Evolutionary conservation across 2,329 filamentous ascomycete species (phyloP).

Genomic region (Penicillium frequentans): DNA sequence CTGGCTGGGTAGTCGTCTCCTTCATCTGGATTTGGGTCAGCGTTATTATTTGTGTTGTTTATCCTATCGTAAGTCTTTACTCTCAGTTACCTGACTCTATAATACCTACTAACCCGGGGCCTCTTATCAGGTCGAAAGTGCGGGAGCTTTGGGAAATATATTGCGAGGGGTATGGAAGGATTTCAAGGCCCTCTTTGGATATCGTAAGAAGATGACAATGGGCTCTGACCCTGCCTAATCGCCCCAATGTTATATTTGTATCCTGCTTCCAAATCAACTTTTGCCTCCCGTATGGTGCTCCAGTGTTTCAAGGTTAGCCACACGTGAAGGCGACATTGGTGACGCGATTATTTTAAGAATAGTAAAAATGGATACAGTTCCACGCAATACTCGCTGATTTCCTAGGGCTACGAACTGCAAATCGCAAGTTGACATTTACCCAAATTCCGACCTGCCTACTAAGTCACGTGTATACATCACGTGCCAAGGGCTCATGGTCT

Average conservation of each 20-base stretch:
- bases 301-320: not conserved
- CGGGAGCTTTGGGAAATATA: not conserved
- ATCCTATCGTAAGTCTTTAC: not conserved
- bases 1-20: conserved; percentile 41
- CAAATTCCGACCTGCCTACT: too few relatives aligned
- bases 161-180: not conserved
- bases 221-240: not conserved
- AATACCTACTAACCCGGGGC: not conserved
- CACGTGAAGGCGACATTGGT: not conserved
- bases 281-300: not conserved
- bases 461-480: too few relatives aligned
- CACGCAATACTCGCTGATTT: too few relatives aligned
- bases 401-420: too few relatives aligned
- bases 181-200: not conserved
- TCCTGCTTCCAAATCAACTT: not conserved
- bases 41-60: not conserved
- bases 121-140: not conserved
- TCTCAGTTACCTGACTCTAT: not conserved
- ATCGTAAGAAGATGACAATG: not conserved
- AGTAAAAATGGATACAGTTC: too few relatives aligned
- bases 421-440: too few relatives aligned
- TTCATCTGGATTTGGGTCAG: conserved; percentile 38
- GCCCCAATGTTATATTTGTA: too few relatives aligned
- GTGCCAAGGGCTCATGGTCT: too few relatives aligned
- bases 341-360: not conserved